Base-by-base conservation (phyloP, 495 filamentous ascomycete species). In the Aspergillus egyptiacus region DNA sequence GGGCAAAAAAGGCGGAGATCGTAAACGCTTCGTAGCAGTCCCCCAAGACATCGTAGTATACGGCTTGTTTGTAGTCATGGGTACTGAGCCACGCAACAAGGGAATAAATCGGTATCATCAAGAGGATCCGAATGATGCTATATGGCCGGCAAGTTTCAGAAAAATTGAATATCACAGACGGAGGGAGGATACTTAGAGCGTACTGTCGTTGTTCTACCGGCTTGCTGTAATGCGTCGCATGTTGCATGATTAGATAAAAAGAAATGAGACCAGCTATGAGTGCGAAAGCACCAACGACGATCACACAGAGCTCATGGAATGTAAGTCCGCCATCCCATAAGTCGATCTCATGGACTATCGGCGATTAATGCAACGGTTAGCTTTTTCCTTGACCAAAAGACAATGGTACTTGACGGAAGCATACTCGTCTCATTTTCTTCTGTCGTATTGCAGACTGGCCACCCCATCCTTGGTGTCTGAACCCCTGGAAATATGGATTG, bases 21-120 rank as follows among this genome's bases (percentile, higher is more conserved):
- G 88, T 86, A 58, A 96, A 93, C 4, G 90, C 89, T 70, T 96
- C 90, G 65, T 95, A 95, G 66, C 87, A 94, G 59, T 95, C 82
- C 52, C 85, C 80, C 42, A 90, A 59, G 24, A 95, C 83, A 54
- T 85, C 73, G 62, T 84, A 95, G 63, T 95, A 95, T 30, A 95
- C 79, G 11, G 84, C 80, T 53, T 91, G 80, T 65, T 79, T 79
- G 45, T 94, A 93, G 68, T 81, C 89, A 50, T 75, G 75, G 53
- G 89, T 83, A 46, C 78, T 80, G 45, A 95, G 78, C 71, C 86
- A 90, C 33, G 86, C 81, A 41, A 90, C 85, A 38, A 82, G 69
- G 23, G 86, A 77, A 61, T 95, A 96, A 43, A 95, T 73, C 20
- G 90, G 90, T 24, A 95, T 78, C 89, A 96, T 94, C 58, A 89